phyloP scores from a whole-genome alignment of 2,329 filamentous ascomycete genomes.

The Cordyceps militaris region DNA sequence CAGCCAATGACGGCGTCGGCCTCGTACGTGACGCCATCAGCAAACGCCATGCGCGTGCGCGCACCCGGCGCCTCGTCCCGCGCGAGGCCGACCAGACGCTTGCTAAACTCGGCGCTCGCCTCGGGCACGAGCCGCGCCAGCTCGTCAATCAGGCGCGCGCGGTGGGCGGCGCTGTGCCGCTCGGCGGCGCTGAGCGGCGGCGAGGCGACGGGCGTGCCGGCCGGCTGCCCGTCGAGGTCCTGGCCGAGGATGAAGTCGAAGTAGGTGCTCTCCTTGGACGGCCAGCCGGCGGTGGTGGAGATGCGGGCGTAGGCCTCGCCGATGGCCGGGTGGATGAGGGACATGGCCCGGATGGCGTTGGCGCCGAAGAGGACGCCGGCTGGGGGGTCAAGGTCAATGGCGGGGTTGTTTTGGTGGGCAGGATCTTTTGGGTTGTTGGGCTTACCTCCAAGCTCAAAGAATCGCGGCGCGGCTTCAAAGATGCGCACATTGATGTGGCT shows the following conservation, averaged over 20 bases:
- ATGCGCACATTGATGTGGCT: slow-evolving; percentile 26
- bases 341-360: slow-evolving; percentile 38
- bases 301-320: slow-evolving; percentile 21
- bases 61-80: slow-evolving; percentile 14
- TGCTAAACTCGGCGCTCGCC: slow-evolving; percentile 26
- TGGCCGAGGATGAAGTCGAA: slow-evolving; percentile 17
- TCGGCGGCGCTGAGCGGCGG: slow-evolving; percentile 17
- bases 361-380: slow-evolving; percentile 40
- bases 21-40: slow-evolving; percentile 31
- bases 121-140: slow-evolving; percentile 31
- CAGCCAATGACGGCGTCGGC: slow-evolving; percentile 47
- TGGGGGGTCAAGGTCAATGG: not conserved
- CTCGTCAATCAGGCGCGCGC: slow-evolving; percentile 34
- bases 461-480: slow-evolving; percentile 10
- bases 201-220: not conserved
- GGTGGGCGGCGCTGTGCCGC: slow-evolving; percentile 27
- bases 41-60: slow-evolving; percentile 27
- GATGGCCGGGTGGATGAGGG: slow-evolving; percentile 28
- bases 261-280: slow-evolving; percentile 17
- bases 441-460: slow-evolving; percentile 11
- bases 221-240: not conserved
- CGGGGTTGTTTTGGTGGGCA: not conserved
- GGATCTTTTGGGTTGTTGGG: not conserved
- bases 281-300: slow-evolving; percentile 23
- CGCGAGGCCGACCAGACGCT: slow-evolving; percentile 27